These are phyloP conservation scores for Cenchrus fungigraminus DNA, from an alignment of 176 grass and related monocot species.

Conservation along the genomic window DNA sequence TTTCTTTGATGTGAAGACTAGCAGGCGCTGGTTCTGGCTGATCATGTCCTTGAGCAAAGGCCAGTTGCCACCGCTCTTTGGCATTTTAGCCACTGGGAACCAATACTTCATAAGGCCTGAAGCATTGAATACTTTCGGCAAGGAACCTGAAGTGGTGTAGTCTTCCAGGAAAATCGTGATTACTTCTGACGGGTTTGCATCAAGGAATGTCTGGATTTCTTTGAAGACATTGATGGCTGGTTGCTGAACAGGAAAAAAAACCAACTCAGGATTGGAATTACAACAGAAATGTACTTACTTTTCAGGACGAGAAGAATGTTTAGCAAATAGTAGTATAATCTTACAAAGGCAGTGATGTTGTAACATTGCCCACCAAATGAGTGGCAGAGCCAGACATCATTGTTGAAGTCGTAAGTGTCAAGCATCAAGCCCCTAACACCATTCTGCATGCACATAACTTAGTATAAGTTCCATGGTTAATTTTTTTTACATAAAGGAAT, in stretches of 20 bases:
- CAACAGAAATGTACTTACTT: slow-evolving; percentile 10
- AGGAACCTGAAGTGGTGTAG: slow-evolving; percentile 67
- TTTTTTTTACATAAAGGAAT: background rate
- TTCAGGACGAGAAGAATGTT: background rate
- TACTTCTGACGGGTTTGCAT: slow-evolving; percentile 78
- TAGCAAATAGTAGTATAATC: slow-evolving; percentile 5
- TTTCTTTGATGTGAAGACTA: slow-evolving; percentile 93
- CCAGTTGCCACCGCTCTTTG: slow-evolving; percentile 83
- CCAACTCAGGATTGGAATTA: slow-evolving; percentile 34
- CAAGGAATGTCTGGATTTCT: slow-evolving; percentile 84
- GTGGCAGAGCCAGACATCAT: slow-evolving; percentile 92
- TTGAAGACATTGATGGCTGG: slow-evolving; percentile 76
- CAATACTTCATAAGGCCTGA: slow-evolving; percentile 89
- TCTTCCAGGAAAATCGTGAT: slow-evolving; percentile 93
- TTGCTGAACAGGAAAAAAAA: slow-evolving; percentile 53
- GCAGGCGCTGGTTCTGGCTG: slow-evolving; percentile 66
- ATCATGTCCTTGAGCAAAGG: slow-evolving; percentile 92
- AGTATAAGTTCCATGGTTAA: slow-evolving; percentile 13
- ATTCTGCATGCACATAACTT: slow-evolving; percentile 75
- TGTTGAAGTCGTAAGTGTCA: slow-evolving; percentile 89
- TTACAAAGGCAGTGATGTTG: slow-evolving; percentile 85
- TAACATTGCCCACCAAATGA: slow-evolving; percentile 66
- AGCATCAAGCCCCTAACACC: slow-evolving; percentile 93
- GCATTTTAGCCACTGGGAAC: slow-evolving; percentile 82
- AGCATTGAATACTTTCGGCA: slow-evolving; percentile 82